phyloP scores from a whole-genome alignment of 352 stramenopile genomes.

The Thraustotheca clavata region DNA sequence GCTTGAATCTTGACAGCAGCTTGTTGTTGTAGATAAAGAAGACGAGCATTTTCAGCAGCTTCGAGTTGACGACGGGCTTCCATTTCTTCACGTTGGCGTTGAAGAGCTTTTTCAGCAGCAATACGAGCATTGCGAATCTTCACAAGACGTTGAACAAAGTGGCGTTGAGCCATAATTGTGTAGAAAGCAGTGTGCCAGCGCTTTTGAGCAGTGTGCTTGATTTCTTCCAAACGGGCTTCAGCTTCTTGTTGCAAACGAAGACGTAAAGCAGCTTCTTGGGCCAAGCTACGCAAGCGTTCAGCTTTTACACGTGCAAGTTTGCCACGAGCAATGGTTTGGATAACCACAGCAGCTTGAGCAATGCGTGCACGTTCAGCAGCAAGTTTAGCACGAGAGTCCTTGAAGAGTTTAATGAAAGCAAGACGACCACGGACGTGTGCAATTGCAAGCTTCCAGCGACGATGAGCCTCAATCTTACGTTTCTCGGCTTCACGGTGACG shows the following conservation, averaged over 20 bases:
- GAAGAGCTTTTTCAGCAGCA: conserved; percentile 70
- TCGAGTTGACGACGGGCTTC: conserved; percentile 52
- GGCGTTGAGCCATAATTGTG: conserved; percentile 57
- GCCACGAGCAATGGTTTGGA: conserved; percentile 66
- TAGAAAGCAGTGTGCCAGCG: conserved; percentile 69
- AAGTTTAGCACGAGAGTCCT: conserved; percentile 41
- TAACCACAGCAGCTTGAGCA: conserved; percentile 50
- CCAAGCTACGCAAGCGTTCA: conserved; percentile 44
- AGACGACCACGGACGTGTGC: conserved; percentile 54
- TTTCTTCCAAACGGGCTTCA: conserved; percentile 44
- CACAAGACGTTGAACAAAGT: conserved; percentile 71
- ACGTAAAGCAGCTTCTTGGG: conserved; percentile 70
- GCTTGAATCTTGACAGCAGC: conserved; percentile 59
- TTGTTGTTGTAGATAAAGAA: conserved; percentile 45
- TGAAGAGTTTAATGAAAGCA: conserved; percentile 57
- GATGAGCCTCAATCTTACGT: conserved; percentile 55
- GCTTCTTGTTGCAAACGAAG: conserved; percentile 67
- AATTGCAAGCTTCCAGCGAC: conserved; percentile 64
- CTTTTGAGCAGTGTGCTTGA: conserved; percentile 71
- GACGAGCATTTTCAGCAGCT: conserved; percentile 58
- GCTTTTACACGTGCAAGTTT: conserved; percentile 71
- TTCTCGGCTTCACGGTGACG: conserved; percentile 34
- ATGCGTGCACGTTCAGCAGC: conserved; percentile 31
- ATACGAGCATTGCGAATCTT: conserved; percentile 70
- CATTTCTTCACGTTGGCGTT: conserved; percentile 51